Base-by-base conservation (phyloP, 164 flowering plant genomes). In the Kalanchoe fedtschenkoi region DNA sequence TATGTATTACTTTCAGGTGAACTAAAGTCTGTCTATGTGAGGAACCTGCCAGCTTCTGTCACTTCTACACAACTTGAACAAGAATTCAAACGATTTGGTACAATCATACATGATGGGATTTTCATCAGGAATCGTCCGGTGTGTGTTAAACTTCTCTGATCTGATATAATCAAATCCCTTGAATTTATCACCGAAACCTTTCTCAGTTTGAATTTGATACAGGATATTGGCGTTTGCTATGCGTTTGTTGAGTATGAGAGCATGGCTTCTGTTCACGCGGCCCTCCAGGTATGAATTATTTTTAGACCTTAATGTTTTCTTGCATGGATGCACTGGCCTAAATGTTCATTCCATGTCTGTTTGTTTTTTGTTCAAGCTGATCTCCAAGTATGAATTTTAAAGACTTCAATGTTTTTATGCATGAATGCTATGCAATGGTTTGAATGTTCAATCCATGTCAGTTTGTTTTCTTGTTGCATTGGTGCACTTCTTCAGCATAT, bases 91-190 rank as follows among this genome's bases (percentile, higher is more conserved):
- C 75, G 73, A 13, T 84, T 84, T 63, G 89, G 89, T 35, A 71
- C 62, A 62, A 66, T 84, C 38, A 71, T 73, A 68, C 79, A 80
- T 55, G 91, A 85, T 34, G 96, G 93, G 19, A 96, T 92, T 56
- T 91, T 80, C 56, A 76, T 92, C 54, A 73, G 93, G 67, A 81
- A 75, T 54, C 84, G 91, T 63, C 81, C 84, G 95, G 98, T 89
- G 26, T 8, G 32, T 21, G 2, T 47, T 37, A 8, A 22, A 60
- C 14, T 17, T 37, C 32, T 34, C 6, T 17, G 13, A 15, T 9
- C 15, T 32, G 11, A 22, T 61, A 4, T 16, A 33, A 19, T n/a
- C 33, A 15, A 32, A 38, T 26, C 6, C 1, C 14, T 3, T 26
- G 17, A 46, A 10, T 22, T 51, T 51, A 9, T 1, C 3, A 26